phyloP scores from a whole-genome alignment of 805 yeast genomes.

The Candida sanyiensis region DNA sequence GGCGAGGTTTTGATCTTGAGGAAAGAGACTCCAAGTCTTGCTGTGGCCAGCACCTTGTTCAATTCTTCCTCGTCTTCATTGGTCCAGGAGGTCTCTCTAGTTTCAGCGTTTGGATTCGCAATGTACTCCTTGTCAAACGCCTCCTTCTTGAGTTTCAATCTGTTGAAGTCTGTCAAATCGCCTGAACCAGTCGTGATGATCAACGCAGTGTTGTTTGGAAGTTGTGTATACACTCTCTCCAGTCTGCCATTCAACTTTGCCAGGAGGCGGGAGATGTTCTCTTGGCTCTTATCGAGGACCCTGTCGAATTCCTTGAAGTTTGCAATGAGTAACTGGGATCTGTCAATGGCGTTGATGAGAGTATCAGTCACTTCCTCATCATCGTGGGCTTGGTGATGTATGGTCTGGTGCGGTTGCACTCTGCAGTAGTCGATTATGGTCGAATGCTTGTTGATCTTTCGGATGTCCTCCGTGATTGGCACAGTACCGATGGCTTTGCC shows the following conservation, averaged over 20 bases:
- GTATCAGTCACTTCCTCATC: conserved; percentile 56
- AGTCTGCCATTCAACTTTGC: conserved; percentile 41
- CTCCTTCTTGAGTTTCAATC: conserved; percentile 39
- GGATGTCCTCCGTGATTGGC: conserved; percentile 36
- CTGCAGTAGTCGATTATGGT: conserved; percentile 30
- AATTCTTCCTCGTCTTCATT: conserved; percentile 43
- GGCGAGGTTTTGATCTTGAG: conserved; percentile 42
- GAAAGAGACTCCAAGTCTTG: conserved; percentile 57
- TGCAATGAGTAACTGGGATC: conserved; percentile 43
- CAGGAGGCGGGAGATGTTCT: conserved; percentile 7
- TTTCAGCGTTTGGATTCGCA: conserved; percentile 24
- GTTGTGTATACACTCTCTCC: conserved; percentile 38
- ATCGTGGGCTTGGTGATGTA: conserved; percentile 38
- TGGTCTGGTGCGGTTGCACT: conserved; percentile 22
- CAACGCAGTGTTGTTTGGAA: conserved; percentile 57
- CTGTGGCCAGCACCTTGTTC: conserved; percentile 39
- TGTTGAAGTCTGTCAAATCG: conserved; percentile 42
- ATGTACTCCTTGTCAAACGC: conserved; percentile 39
- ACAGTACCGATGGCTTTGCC: conserved; percentile 48
- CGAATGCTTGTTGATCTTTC: conserved; percentile 26
- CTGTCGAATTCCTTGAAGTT: conserved; percentile 47
- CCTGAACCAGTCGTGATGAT: conserved; percentile 61
- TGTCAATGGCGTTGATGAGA: conserved; percentile 22
- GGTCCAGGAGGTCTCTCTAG: conserved; percentile 47
- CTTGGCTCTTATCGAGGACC: conserved; percentile 13